Conservation (phyloP, 805 yeast species). For the Brettanomyces custersianus region DNA sequence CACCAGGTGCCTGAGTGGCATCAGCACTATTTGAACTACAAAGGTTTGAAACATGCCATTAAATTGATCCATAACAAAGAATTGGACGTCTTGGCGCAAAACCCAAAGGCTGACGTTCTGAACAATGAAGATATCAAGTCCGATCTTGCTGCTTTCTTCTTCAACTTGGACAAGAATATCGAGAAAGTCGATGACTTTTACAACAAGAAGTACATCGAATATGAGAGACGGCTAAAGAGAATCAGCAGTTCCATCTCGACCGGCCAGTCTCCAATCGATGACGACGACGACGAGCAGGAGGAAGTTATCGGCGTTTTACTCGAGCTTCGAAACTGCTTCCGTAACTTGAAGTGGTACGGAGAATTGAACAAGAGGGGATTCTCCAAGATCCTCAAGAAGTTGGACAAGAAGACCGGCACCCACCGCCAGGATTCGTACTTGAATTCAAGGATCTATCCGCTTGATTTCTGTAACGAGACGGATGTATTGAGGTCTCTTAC, state of each 20-base stretch:
- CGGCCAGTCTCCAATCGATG: slow-evolving; percentile 4
- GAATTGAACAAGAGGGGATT: slow-evolving; percentile 89
- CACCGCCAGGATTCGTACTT: slow-evolving; percentile 48
- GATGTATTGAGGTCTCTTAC: slow-evolving; percentile 49
- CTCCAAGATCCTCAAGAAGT: slow-evolving; percentile 77
- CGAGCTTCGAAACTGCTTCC: slow-evolving; percentile 64
- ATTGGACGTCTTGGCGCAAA: slow-evolving; percentile 19
- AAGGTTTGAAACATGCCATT: slow-evolving; percentile 71
- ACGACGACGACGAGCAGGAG: slow-evolving; percentile 46
- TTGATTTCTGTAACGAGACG: slow-evolving; percentile 68
- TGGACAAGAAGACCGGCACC: slow-evolving; percentile 76
- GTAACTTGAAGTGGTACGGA: slow-evolving; percentile 89
- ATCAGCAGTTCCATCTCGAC: slow-evolving; percentile 19
- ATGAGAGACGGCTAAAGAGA: slow-evolving; percentile 56
- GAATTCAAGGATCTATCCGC: slow-evolving; percentile 57
- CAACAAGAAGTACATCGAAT: slow-evolving; percentile 64
- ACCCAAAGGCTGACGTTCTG: slow-evolving; percentile 25
- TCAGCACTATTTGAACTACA: slow-evolving; percentile 75
- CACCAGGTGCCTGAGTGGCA: slow-evolving; percentile 97
- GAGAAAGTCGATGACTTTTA: slow-evolving; percentile 77
- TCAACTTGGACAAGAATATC: slow-evolving; percentile 68
- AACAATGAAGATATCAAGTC: slow-evolving; percentile 35
- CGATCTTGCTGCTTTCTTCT: slow-evolving; percentile 60
- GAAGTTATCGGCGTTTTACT: slow-evolving; percentile 60
- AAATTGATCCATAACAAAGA: slow-evolving; percentile 48